Base-by-base conservation (phyloP, 176 grass and related monocot species). In the Oryza nivara region DNA sequence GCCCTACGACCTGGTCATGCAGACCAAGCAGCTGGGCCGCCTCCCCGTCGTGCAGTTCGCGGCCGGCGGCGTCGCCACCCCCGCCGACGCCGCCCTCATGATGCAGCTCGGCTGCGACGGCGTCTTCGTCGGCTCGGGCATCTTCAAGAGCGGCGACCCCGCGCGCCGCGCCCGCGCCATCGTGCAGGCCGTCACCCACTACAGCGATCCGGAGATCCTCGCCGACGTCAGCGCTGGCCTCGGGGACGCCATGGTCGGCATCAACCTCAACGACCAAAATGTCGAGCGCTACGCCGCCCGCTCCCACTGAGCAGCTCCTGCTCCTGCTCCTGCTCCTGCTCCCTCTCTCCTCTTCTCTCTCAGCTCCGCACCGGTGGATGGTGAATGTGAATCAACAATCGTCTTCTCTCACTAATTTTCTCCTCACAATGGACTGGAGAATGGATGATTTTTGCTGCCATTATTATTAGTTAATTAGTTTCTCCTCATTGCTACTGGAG, bases 21-120 rank as follows among this genome's bases (percentile, higher is more conserved):
- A 92, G 90, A 92, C 90, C 72, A 92, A 92, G 79, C 90, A 92
- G 78, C 90, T 92, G 4, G 90, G 86, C 20, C 77, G 90, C 63
- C 78, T 92, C 58, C 90, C 90, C 0, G 90, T 92, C 64, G 90
- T 92, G 30, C 90, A 92, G 45, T 92, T 92, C 19, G 90, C 90
- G 0, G 90, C 90, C 5, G 90, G 90, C 5, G 90, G 90, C 5
- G 72, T 92, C 0, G 89, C 89, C 22, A 91, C 89, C 16, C 89
- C 89, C 0, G 89, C 89, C 1, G 89, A 91, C 60, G 89, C 86
- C 1, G 89, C 86, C 10, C 89, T 91, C 43, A 91, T 91, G 89
- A 91, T 91, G 84, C 84, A 86, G 84, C 84, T 86, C 52, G 84
- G 84, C 25, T 86, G 84, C 23, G 80, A 82, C 23, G 78, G 85